Base-by-base conservation (phyloP, 257 asterid genomes). In the Nicotiana knightiana region DNA sequence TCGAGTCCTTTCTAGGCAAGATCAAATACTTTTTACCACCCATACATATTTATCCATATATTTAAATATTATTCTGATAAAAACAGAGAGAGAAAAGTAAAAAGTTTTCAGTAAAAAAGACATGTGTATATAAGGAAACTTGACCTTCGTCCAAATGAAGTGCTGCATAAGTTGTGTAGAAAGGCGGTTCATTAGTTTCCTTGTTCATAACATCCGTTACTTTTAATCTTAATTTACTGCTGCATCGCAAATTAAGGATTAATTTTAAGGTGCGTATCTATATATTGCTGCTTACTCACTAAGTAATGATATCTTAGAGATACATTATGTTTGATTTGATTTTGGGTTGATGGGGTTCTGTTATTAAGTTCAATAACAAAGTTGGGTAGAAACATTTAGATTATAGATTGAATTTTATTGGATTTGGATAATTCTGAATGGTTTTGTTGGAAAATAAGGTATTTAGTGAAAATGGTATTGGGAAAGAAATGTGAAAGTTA, bases 141-240 rank as follows among this genome's bases (percentile, higher is more conserved):
- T 57, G 54, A 39, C 21, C 55, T 13, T 30, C 58, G 21, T 62
- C 64, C 32, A 76, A 48, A 65, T 16, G 26, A 28, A 12, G 57
- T 26, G 16, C 33, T 28, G 46, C n/a, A 9, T 43, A 84, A 57
- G 79, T 51, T 66, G 67, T 66, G 86, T 84, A 85, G 87, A 76
- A 62, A 79, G 81, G 83, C 87, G 77, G 88, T 85, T 85, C 76
- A 21, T 9, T 67, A 62, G 81, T 85, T 91, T 89, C 91, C 90
- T 85, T 90, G 62, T 76, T 77, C 79, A 58, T 39, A 82, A 53
- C 86, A 84, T 76, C 83, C 86, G 91, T 89, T 91, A 83, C 89
- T 63, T 32, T 71, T 88, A 85, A 84, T 85, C 76, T 48, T 51
- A 65, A 81, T 85, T 85, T 76, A 81, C 58, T 77, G 28, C 70